Conservation (phyloP, 2,329 filamentous ascomycete species). For the Calcarisporium arbuscula region DNA sequence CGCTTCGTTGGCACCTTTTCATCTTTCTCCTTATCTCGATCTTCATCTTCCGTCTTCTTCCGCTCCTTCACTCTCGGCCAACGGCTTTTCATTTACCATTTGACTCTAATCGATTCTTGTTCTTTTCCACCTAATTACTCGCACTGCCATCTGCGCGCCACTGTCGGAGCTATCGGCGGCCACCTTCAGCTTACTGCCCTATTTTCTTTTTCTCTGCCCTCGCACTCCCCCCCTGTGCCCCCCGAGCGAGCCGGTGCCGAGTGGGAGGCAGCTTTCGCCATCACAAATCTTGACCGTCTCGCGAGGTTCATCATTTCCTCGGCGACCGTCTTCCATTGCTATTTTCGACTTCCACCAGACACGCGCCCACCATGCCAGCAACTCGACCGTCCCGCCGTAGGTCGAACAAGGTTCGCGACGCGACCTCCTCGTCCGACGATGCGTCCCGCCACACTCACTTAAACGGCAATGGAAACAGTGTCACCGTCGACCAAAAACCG, state of each 20-base stretch:
- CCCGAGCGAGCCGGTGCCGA: too few relatives aligned
- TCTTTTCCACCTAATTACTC: not conserved
- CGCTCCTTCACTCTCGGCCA: conserved; percentile 17
- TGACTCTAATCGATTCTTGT: conserved; percentile 1
- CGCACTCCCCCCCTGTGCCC: too few relatives aligned
- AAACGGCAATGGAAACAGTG: conserved; percentile 39
- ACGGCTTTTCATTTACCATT: not conserved
- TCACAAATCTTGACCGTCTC: too few relatives aligned
- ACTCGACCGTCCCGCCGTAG: conserved; percentile 33
- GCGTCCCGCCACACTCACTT: conserved; percentile 20
- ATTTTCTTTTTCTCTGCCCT: too few relatives aligned
- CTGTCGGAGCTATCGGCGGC: too few relatives aligned
- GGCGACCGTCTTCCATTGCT: too few relatives aligned
- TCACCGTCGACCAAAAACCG: conserved; percentile 26
- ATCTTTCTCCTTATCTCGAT: conserved; percentile 11
- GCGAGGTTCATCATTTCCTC: too few relatives aligned
- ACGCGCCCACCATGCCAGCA: conserved; percentile 26
- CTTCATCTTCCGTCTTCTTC: conserved; percentile 14
- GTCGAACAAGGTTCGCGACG: conserved; percentile 27
- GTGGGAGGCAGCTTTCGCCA: too few relatives aligned
- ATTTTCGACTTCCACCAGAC: conserved; percentile 8
- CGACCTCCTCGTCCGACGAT: conserved; percentile 21
- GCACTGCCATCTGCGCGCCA: too few relatives aligned
- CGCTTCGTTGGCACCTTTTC: too few relatives aligned
- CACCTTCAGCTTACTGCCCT: too few relatives aligned